Conservation (phyloP, 2,329 filamentous ascomycete genomes). For the Clarireedia paspali region DNA sequence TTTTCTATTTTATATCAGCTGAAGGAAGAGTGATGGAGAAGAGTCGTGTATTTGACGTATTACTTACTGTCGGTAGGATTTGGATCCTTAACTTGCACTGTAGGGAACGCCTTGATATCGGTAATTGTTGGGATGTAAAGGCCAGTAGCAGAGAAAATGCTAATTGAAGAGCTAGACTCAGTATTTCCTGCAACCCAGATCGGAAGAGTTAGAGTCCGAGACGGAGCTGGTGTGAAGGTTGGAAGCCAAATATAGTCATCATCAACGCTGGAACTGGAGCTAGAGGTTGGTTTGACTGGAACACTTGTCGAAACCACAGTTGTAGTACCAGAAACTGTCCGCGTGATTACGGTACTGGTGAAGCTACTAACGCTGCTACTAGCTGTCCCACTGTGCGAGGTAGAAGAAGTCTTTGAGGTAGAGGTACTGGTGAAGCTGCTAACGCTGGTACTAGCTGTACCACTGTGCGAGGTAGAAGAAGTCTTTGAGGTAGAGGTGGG, state of each 20-base stretch:
- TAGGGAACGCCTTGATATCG: not conserved
- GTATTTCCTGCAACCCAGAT: not conserved
- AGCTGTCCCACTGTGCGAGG: not conserved
- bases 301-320: too few relatives aligned
- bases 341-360: too few relatives aligned
- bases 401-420: not conserved
- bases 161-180: not conserved
- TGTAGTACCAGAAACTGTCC: too few relatives aligned
- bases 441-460: not conserved
- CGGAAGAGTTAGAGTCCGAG: not conserved
- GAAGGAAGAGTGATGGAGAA: not conserved
- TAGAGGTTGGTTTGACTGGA: not conserved
- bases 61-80: not conserved
- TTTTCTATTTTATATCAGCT: not conserved
- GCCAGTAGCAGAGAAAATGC: not conserved
- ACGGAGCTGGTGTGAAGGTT: not conserved
- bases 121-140: constrained; percentile 3
- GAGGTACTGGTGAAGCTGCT: not conserved
- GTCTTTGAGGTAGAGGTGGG: not conserved
- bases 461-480: not conserved
- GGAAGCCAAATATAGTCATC: not conserved
- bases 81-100: not conserved
- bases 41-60: not conserved
- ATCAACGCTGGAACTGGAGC: not conserved
- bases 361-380: not conserved